A percentile compares a stretch with the other conserved stretches of the same genome.
Conservation (phyloP, 1,139 yeast genomes). For the Diutina scorzettiae region DNA sequence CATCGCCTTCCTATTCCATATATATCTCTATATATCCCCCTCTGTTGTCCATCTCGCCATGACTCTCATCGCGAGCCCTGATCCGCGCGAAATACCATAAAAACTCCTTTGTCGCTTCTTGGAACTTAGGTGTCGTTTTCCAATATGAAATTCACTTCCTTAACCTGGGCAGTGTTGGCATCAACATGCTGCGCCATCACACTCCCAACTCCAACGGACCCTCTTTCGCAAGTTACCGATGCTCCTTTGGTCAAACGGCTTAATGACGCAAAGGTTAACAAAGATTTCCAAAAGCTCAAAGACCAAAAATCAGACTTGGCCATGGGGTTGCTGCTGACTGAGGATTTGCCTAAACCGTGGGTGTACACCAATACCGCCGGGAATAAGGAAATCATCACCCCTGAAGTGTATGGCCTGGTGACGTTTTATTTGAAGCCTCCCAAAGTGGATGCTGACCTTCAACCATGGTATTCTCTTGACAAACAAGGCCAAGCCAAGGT, state of each 20-base stretch:
- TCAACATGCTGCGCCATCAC: too few relatives aligned
- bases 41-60: too few relatives aligned
- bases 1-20: too few relatives aligned
- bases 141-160: too few relatives aligned
- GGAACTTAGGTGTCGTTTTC: too few relatives aligned
- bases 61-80: too few relatives aligned
- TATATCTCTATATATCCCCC: too few relatives aligned
- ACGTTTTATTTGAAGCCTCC: constrained; percentile 71
- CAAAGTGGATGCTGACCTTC: constrained; percentile 49
- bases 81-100: too few relatives aligned
- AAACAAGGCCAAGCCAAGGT: constrained; percentile 77
- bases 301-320: constrained; percentile 10
- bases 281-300: constrained; percentile 26
- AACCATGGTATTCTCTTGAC: constrained; percentile 73
- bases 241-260: neutral
- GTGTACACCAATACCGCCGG: constrained; percentile 52
- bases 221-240: neutral
- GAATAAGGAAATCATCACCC: constrained; percentile 55
- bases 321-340: constrained; percentile 8
- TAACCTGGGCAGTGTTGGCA: too few relatives aligned
- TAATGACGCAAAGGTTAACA: constrained; percentile 15
- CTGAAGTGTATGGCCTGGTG: constrained; percentile 72
- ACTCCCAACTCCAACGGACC: too few relatives aligned
- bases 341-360: constrained; percentile 43
- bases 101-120: too few relatives aligned